These are phyloP conservation scores for Clathrospora elynae DNA, from an alignment of 2,329 filamentous ascomycete species.

Conservation along the genomic window DNA sequence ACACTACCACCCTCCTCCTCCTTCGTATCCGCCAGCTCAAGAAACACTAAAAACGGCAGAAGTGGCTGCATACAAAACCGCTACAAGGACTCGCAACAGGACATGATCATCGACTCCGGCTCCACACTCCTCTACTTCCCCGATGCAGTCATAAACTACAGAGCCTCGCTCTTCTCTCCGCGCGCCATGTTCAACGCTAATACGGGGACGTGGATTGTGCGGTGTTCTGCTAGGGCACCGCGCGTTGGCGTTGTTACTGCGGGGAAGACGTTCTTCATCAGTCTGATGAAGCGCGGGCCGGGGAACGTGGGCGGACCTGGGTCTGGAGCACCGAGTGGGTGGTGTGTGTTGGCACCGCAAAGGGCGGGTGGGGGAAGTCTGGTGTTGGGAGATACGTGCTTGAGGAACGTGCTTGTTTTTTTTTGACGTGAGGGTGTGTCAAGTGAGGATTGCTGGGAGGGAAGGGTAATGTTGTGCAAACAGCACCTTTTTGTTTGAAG, in stretches of 20 bases:
- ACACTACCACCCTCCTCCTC: conserved; percentile 7
- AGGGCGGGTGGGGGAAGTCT: conserved; percentile 18
- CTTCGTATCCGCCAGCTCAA: neutral
- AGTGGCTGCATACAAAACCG: neutral
- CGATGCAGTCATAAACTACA: conserved; percentile 19
- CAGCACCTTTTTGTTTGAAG: no score
- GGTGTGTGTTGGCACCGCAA: conserved; percentile 28
- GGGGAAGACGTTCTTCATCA: conserved; percentile 22
- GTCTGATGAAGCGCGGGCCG: conserved; percentile 22
- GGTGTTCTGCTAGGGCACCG: conserved; percentile 24
- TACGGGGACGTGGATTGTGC: conserved; percentile 18
- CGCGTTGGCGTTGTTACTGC: conserved; percentile 26
- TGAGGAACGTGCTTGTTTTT: conserved; percentile 55
- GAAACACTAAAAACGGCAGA: neutral
- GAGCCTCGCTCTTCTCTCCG: conserved; percentile 29
- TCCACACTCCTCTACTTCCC: conserved; percentile 34
- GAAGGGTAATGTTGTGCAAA: no score
- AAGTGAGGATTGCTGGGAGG: conserved; percentile 49
- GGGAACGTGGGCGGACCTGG: conserved; percentile 15
- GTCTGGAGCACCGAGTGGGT: conserved; percentile 1
- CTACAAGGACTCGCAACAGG: no score
- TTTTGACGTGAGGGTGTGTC: conserved; percentile 52
- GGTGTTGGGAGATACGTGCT: conserved; percentile 51
- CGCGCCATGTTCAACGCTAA: conserved; percentile 16
- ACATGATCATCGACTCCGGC: conserved; percentile 37